Base-by-base conservation (phyloP, 768 basidiomycete genomes). In the Boletellus ananas region DNA sequence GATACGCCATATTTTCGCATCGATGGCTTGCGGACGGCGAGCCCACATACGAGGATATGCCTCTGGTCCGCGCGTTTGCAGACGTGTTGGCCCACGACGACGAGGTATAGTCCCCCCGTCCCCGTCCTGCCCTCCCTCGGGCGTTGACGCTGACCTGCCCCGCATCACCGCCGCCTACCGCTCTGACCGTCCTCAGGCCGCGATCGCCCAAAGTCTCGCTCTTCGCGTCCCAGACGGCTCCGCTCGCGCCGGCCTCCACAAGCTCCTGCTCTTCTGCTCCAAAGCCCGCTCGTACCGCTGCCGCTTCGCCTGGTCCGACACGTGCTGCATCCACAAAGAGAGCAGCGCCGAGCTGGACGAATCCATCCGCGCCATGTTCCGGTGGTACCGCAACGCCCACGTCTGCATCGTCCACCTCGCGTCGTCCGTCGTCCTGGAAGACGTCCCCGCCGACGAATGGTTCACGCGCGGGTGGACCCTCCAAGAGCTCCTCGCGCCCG, bases 281-380 rank as follows among this genome's bases (percentile, higher is more conserved):
- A 52, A 48, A 47, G 57, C 51, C 7, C 34, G 51, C 11, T 31
- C 43, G 41, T 51, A 47, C 20, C 21, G 31, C 3, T 55, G 52
- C 47, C 38, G 18, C 3, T 53, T 48, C 20, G 61, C 45, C 29
- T 65, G 60, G 63, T 54, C 52, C 1, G 63, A 62, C 18, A 65
- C 61, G 0, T 54, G 51, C 21, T 65, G 64, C 23, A 57, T 65
- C 47, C 40, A 62, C 45, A 65, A 62, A 23, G 23, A 36, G 21
- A 65, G 55, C 40, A 64, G 57, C 34, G 51, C 61, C 11, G 58
- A 65, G 34, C 52, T 62, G 16, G 56, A 56, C 3, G 63, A 65
- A 38, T 55, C 63, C 38, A 58, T 64, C 21, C 51, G 52, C 12
- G 56, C 64, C 45, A 64, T 65, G 64, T 60, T 60, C 49, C 40